Percentiles rank a stretch among this genome's conserved stretches.
These are phyloP conservation scores for Gastrolobium bilobum DNA, from an alignment of 306 rosid genomes.

Conservation along the genomic window DNA sequence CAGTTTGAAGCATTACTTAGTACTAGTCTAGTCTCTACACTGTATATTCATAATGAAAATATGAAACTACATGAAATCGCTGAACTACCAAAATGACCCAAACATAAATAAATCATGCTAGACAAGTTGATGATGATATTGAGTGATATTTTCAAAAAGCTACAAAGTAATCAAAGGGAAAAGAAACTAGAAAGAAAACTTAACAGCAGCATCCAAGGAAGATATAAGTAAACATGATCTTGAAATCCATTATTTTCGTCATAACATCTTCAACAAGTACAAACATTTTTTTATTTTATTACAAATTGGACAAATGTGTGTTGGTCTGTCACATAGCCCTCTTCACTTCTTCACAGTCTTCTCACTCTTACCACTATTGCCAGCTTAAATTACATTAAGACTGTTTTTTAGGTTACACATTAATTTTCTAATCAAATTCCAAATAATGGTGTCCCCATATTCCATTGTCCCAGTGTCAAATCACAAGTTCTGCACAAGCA, in stretches of 20 bases:
- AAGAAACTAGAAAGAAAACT: conserved; percentile 14
- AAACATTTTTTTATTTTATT: conserved; percentile 18
- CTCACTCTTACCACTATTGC: conserved; percentile 21
- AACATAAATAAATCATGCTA: background rate
- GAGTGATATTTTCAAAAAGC: background rate
- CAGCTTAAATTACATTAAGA: conserved; percentile 35
- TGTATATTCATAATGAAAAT: conserved; percentile 13
- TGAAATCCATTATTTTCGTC: conserved; percentile 23
- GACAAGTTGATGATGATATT: background rate
- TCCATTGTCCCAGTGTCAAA: conserved; percentile 43
- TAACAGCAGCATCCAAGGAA: conserved; percentile 13
- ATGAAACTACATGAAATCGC: conserved; percentile 27
- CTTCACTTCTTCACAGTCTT: background rate
- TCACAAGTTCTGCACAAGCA: conserved; percentile 46
- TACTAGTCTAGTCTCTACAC: background rate
- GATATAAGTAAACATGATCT: conserved; percentile 26
- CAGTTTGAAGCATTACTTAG: conserved; percentile 36
- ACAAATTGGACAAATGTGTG: conserved; percentile 40
- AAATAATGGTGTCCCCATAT: conserved; percentile 31
- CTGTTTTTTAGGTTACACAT: conserved; percentile 33
- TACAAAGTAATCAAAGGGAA: background rate
- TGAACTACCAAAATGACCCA: conserved; percentile 1
- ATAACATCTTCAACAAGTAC: conserved; percentile 29
- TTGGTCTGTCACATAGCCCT: conserved; percentile 31
- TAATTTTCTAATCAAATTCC: conserved; percentile 36